Evolutionary conservation across 139 green algal species (phyloP).

Genomic region (Edaphochlamys debaryana): DNA sequence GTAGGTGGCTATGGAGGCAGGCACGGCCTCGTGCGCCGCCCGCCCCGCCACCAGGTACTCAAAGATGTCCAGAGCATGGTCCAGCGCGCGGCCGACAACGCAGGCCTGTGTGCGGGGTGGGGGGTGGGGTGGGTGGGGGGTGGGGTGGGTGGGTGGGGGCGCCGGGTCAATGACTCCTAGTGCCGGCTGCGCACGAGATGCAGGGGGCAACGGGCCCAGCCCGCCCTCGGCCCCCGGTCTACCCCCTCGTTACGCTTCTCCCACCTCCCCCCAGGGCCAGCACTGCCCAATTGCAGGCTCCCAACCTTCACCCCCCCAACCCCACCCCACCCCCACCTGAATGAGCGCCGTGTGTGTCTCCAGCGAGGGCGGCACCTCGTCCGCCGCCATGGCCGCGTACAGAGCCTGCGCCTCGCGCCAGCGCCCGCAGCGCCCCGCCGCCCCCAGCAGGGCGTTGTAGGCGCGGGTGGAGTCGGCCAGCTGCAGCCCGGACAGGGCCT

Average conservation of each 20-base stretch:
- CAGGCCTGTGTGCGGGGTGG: constrained; percentile 29
- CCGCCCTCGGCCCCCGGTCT: no score
- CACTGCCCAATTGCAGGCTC: no score
- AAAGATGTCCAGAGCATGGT: constrained; percentile 52
- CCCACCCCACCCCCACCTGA: constrained; percentile 32
- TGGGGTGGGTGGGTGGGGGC: no score
- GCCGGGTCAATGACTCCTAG: no score
- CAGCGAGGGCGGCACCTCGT: constrained; percentile 27
- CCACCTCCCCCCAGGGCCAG: no score
- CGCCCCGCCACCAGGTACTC: constrained; percentile 58
- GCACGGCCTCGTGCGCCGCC: constrained; percentile 24
- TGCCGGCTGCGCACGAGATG: no score
- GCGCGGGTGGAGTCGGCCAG: constrained; percentile 35
- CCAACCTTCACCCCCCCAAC: no score
- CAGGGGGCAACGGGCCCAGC: no score
- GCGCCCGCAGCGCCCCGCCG: constrained; percentile 29
- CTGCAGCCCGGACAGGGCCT: neutral
- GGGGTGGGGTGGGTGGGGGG: no score
- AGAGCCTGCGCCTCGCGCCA: constrained; percentile 41
- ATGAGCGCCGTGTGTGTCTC: constrained; percentile 52
- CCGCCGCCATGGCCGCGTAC: constrained; percentile 42
- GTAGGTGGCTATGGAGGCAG: constrained; percentile 60
- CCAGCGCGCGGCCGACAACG: constrained; percentile 42
- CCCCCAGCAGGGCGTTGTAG: constrained; percentile 53
- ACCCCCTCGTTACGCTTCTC: no score